phyloP scores from a whole-genome alignment of 2,329 filamentous ascomycete genomes.

The Chalaropsis ovoidea region DNA sequence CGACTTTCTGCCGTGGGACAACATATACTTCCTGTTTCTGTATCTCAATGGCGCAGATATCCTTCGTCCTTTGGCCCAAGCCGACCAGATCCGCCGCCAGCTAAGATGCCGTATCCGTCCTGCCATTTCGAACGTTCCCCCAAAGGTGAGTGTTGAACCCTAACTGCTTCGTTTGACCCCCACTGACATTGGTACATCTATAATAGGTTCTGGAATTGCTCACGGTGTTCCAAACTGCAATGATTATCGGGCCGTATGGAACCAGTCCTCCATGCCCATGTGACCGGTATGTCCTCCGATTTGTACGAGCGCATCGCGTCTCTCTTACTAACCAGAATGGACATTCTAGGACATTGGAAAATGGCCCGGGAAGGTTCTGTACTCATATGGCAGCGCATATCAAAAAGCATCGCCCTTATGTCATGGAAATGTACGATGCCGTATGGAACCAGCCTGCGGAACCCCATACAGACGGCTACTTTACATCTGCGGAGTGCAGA shows the following conservation, averaged over 20 bases:
- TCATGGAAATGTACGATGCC: neutral
- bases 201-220: neutral
- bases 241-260: neutral
- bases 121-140: neutral
- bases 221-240: neutral
- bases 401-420: neutral
- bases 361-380: neutral
- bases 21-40: neutral
- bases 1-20: neutral
- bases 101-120: neutral
- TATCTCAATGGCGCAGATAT: slow-evolving; percentile 1
- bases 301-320: neutral
- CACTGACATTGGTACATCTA: neutral
- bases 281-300: neutral
- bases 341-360: neutral
- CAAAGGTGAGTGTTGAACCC: neutral
- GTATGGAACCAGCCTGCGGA: neutral
- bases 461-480: neutral
- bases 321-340: neutral
- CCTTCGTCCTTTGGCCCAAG: neutral
- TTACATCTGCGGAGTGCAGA: neutral
- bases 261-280: neutral
- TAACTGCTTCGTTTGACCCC: neutral
- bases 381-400: neutral
- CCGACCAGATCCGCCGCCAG: neutral